Evolutionary conservation across 1,284 basidiomycete genomes (phyloP), one percentile per base, ranked within the genome.

Genomic region (Caloboletus inedulis): DNA sequence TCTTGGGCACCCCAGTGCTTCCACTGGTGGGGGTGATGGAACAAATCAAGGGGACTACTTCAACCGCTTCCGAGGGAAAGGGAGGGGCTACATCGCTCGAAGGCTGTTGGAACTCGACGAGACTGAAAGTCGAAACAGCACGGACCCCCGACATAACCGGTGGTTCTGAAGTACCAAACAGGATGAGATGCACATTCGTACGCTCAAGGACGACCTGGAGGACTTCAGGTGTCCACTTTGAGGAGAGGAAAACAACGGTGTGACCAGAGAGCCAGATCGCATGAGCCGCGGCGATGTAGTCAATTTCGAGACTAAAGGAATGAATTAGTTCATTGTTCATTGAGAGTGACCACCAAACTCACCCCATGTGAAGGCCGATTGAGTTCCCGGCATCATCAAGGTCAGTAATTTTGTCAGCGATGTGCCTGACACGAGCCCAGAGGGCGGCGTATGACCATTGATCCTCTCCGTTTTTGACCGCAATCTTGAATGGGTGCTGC

Each of bases 371-470:
- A 48, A 65, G 61, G 44, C 63, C 63, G 9, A 67, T 42, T 29
- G 59, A 44, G 33, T 54, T 48, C 40, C 54, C 49, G 37, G 51
- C 40, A 37, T 44, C 40, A 47, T 55, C 57, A 47, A 65, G 51
- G 25, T 48, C 51, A 19, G 43, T n/a, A 21, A 64, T 59, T 45
- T 53, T 50, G 34, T 57, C 56, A 12, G 63, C 56, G 12, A 65
- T 59, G 43, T 59, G 54, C 50, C 59, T 53, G 47, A 64, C 51
- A 39, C 63, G 63, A 29, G 64, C 47, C 63, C 64, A 64, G 19
- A 64, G 54, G 43, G 61, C 61, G 42, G 56, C 63, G 9, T 65
- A 64, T 39, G 65, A 63, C 63, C 63, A 64, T 55, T 57, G 51
- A 43, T 52, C 48, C 18, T 45, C 43, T 54, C 47, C 56, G 16